These are phyloP conservation scores for Deinandra increscens DNA, from an alignment of 129 eudicot genomes.

Conservation along the genomic window DNA sequence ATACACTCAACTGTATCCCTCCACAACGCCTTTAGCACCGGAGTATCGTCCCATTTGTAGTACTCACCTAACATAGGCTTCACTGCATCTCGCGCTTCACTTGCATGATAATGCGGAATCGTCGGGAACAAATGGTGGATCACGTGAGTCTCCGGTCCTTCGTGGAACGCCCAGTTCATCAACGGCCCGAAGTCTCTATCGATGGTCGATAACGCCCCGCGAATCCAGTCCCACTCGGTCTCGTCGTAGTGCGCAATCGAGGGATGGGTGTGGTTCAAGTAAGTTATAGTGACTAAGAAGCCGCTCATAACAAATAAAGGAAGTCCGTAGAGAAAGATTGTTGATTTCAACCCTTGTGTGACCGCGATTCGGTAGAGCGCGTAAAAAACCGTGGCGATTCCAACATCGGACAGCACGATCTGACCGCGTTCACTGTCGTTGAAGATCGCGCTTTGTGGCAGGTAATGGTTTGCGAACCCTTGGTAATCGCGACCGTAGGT, in stretches of 20 bases:
- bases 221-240: slow-evolving; percentile 41
- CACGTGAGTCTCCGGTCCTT: slow-evolving; percentile 25
- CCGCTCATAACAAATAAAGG: slow-evolving; percentile 24
- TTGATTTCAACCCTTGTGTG: slow-evolving; percentile 10
- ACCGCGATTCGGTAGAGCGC: background rate
- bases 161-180: slow-evolving; percentile 28
- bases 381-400: slow-evolving; percentile 13
- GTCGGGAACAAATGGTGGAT: slow-evolving; percentile 35
- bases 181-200: slow-evolving; percentile 30
- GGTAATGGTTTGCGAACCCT: slow-evolving; percentile 30
- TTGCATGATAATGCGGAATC: slow-evolving; percentile 34
- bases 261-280: slow-evolving; percentile 31
- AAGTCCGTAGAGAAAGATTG: slow-evolving; percentile 11
- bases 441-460: slow-evolving; percentile 27
- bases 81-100: slow-evolving; percentile 28
- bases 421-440: slow-evolving; percentile 34
- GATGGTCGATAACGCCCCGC: slow-evolving; percentile 34
- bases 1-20: slow-evolving; percentile 33
- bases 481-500: slow-evolving; percentile 23
- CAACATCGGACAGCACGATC: slow-evolving; percentile 21
- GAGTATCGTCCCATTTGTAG: slow-evolving; percentile 31
- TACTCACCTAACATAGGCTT: slow-evolving; percentile 34
- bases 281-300: slow-evolving; percentile 26
- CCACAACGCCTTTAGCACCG: slow-evolving; percentile 33
- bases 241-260: slow-evolving; percentile 29